phyloP scores from a whole-genome alignment of 2,329 filamentous ascomycete genomes.

The Dactylellina parvicollis region DNA sequence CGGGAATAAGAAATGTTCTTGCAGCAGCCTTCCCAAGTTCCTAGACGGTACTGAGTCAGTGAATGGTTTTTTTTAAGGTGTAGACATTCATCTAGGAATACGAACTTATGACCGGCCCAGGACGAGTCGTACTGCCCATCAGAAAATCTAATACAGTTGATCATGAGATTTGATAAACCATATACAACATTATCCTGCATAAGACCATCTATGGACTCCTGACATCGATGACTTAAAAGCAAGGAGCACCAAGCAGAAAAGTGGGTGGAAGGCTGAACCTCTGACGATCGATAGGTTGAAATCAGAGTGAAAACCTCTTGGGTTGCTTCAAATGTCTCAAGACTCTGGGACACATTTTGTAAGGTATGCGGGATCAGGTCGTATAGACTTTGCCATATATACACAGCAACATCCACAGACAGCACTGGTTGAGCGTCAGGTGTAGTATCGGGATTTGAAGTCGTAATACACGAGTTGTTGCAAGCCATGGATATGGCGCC shows the following conservation, averaged over 20 bases:
- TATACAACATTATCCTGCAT: conserved; percentile 48
- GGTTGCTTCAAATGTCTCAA: conserved; percentile 41
- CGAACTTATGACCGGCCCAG: conserved; percentile 32
- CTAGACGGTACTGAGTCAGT: conserved; percentile 6
- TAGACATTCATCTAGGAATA: not conserved
- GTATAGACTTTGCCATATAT: conserved; percentile 45
- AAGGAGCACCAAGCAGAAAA: conserved; percentile 44
- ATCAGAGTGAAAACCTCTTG: conserved; percentile 41
- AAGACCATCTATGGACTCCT: conserved; percentile 47
- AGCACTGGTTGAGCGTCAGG: not conserved
- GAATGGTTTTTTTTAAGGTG: not conserved
- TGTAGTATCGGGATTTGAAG: not conserved
- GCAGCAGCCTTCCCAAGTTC: conserved; percentile 31
- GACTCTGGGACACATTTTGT: conserved; percentile 17
- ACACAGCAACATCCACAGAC: conserved; percentile 18
- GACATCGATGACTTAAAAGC: conserved; percentile 34
- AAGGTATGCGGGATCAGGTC: conserved; percentile 37
- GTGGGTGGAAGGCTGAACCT: conserved; percentile 15
- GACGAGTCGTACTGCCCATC: conserved; percentile 25
- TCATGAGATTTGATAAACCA: conserved; percentile 39
- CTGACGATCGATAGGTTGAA: conserved; percentile 11
- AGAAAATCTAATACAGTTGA: conserved; percentile 22
- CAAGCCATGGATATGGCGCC: conserved; percentile 26
- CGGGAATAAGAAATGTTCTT: conserved; percentile 45
- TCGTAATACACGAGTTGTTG: conserved; percentile 18